Conservation (phyloP, 73 alveolate genomes). For the Symbiodinium pilosum region DNA sequence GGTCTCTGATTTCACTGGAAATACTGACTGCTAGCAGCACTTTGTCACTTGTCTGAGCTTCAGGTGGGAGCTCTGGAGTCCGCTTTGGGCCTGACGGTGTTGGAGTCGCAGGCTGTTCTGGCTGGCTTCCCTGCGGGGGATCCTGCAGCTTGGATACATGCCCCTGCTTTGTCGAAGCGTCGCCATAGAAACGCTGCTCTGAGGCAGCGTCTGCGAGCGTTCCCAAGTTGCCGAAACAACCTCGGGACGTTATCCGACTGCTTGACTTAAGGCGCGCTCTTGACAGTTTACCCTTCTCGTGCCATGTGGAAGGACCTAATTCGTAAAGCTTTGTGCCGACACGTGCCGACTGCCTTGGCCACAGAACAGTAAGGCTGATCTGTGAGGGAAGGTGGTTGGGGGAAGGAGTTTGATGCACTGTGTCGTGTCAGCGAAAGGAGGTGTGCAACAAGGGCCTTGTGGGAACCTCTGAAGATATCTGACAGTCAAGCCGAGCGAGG, state of each 20-base stretch:
- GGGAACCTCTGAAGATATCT: no score
- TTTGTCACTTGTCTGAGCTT: neutral
- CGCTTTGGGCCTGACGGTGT: slow-evolving; percentile 52
- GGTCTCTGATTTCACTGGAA: neutral
- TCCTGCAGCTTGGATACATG: neutral
- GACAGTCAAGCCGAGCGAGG: no score
- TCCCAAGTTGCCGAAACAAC: slow-evolving; percentile 36
- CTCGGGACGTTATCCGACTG: slow-evolving; percentile 43
- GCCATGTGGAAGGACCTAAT: neutral
- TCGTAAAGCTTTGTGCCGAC: neutral
- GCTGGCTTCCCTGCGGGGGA: slow-evolving; percentile 50
- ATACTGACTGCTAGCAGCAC: neutral
- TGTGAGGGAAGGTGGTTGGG: no score
- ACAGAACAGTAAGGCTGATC: neutral
- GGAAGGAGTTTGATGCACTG: no score
- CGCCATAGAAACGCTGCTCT: neutral
- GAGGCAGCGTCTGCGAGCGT: slow-evolving; percentile 32
- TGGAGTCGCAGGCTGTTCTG: slow-evolving; percentile 28
- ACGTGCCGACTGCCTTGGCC: neutral
- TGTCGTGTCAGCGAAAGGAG: no score
- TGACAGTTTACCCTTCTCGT: neutral
- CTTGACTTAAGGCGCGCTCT: slow-evolving; percentile 35
- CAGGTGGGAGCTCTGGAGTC: slow-evolving; percentile 88
- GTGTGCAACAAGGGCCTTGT: no score
- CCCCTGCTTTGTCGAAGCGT: neutral